A percentile compares a stretch with the other conserved stretches of the same genome.
Evolutionary conservation across 2,329 filamentous ascomycete species (phyloP).

Genomic region (Emmonsiellopsis sp.): DNA sequence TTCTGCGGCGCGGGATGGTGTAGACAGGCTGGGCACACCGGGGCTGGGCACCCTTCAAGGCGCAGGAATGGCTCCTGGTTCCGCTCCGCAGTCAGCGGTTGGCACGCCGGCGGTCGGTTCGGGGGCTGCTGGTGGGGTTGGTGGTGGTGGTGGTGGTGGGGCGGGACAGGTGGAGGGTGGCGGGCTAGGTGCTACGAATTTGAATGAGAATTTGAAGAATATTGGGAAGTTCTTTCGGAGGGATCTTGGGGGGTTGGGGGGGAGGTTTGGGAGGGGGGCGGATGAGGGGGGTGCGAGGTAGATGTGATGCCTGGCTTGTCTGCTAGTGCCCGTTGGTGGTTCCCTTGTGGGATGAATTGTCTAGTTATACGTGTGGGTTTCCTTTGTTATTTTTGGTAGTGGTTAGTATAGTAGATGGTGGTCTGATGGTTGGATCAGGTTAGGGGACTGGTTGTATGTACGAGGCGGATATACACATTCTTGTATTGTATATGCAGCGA

Average conservation of each 20-base stretch:
- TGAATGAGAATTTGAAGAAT: slow-evolving; percentile 91
- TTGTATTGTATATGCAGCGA: too few relatives aligned
- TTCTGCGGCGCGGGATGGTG: slow-evolving; percentile 75
- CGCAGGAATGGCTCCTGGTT: slow-evolving; percentile 19
- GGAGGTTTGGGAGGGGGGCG: slow-evolving; percentile 57
- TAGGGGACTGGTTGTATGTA: too few relatives aligned
- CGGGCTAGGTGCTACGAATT: slow-evolving; percentile 51
- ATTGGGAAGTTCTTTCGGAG: slow-evolving; percentile 94
- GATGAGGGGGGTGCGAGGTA: slow-evolving; percentile 14
- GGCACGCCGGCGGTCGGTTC: slow-evolving; percentile 18
- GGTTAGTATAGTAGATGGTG: too few relatives aligned
- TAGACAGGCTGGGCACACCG: slow-evolving; percentile 64
- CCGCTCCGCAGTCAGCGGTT: slow-evolving; percentile 14
- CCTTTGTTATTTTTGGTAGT: too few relatives aligned
- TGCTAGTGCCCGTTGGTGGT: too few relatives aligned
- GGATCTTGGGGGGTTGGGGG: slow-evolving; percentile 70
- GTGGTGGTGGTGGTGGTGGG: slow-evolving; percentile 14
- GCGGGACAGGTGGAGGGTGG: slow-evolving; percentile 17
- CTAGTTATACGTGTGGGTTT: too few relatives aligned
- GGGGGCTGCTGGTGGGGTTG: slow-evolving; percentile 7
- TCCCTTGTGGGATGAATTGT: too few relatives aligned
- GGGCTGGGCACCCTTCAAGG: slow-evolving; percentile 28
- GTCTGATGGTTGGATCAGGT: too few relatives aligned
- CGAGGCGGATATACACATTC: too few relatives aligned
- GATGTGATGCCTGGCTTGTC: too few relatives aligned